A percentile compares a stretch with the other conserved stretches of the same genome.
Conservation (phyloP, 1,284 basidiomycete species). For the Pseudozyma sp. region DNA sequence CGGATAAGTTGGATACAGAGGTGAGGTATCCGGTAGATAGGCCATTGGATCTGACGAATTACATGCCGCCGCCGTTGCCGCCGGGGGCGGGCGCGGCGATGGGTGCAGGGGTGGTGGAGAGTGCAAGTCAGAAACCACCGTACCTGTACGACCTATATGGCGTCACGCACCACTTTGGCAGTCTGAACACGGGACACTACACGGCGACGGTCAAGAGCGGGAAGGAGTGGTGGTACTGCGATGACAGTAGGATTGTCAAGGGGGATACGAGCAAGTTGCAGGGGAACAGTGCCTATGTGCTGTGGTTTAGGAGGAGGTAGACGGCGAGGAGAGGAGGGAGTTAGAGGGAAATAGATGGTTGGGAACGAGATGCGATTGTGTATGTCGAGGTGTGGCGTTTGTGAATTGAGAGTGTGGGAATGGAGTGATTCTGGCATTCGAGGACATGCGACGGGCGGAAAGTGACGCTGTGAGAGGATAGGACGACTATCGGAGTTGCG, state of each 20-base stretch:
- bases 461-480: no score
- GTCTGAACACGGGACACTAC: slow-evolving; percentile 67
- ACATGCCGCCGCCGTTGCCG: slow-evolving; percentile 77
- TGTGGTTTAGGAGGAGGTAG: slow-evolving; percentile 57
- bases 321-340: background rate
- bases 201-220: slow-evolving; percentile 64
- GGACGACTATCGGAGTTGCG: no score
- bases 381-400: no score
- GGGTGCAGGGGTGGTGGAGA: slow-evolving; percentile 26
- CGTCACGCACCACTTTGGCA: slow-evolving; percentile 69
- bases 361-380: background rate
- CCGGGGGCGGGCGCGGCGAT: slow-evolving; percentile 29
- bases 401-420: no score
- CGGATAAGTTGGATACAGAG: slow-evolving; percentile 78
- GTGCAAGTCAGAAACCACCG: slow-evolving; percentile 61
- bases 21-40: slow-evolving; percentile 78
- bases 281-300: slow-evolving; percentile 61
- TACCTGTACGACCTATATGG: slow-evolving; percentile 70
- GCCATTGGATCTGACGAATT: slow-evolving; percentile 86
- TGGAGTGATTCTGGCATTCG: no score
- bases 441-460: no score
- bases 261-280: slow-evolving; percentile 58
- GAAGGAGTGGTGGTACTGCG: slow-evolving; percentile 64
- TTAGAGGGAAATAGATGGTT: background rate
- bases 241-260: slow-evolving; percentile 58